Base-by-base conservation (phyloP, 2,329 filamentous ascomycete species). In the Biscogniauxia mediterranea region DNA sequence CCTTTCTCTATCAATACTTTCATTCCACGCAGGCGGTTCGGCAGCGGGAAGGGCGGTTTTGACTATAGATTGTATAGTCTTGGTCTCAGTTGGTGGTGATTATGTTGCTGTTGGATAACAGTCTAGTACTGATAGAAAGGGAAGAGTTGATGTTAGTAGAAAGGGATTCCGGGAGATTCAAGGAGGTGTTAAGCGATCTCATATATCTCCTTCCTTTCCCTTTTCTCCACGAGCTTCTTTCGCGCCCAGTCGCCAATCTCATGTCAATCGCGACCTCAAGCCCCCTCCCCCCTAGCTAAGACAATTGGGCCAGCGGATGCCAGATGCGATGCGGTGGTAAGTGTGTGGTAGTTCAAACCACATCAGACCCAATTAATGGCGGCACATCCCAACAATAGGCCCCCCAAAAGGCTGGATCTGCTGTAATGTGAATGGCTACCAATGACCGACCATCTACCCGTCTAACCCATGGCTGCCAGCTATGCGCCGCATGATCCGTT, bases 401-500 rank as follows among this genome's bases (percentile, higher is more conserved):
- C 68, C 23, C 65, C 68, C 67, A 71, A 66, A 69, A 69, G 66
- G 67, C 55, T 66, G 57, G 57, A 63, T 64, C 58, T 51, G 61
- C 60, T 49, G 58, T 25, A 59, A 67, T 66, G 62, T 65, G 68
- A 72, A 66, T 73, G 71, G 70, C 63, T 65, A 60, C 64, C 59
- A 64, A 61, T 70, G 69, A 68, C 64, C 66, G 63, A 59, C 52
- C 49, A 49, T 11, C 60, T 68, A 61, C 64, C 65, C 56, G 58
- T 59, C 57, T 62, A 64, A 32, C 56, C 62, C 61, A 69, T 59
- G 62, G 57, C 68, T 65, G 60, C 65, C 65, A 62, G 67, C 66
- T 69, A 71, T 71, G 66, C 67, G 69, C 67, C 64, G 66, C 64
- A 66, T 67, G 64, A 66, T 68, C 64, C 67, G 66, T 69, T 65